phyloP scores from a whole-genome alignment of 805 yeast genomes.

The Debaryomyces castellii region DNA sequence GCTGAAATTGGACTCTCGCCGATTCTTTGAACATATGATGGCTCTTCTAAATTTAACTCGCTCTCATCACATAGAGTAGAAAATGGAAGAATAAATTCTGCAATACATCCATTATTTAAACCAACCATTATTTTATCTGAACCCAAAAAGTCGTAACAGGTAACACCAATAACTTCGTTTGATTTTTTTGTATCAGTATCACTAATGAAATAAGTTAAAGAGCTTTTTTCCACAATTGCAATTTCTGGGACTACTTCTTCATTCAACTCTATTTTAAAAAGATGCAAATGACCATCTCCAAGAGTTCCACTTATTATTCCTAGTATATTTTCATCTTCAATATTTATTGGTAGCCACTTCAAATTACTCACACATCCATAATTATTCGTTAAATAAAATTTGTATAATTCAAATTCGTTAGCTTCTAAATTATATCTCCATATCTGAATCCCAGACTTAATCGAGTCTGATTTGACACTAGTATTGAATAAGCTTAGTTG shows the following conservation, averaged over 20 bases:
- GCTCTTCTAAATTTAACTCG: slow-evolving; percentile 18
- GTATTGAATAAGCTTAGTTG: slow-evolving; percentile 30
- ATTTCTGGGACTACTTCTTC: slow-evolving; percentile 12
- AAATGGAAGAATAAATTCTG: slow-evolving; percentile 51
- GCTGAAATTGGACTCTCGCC: slow-evolving; percentile 32
- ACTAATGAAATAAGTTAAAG: slow-evolving; percentile 20
- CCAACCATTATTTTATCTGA: slow-evolving; percentile 53
- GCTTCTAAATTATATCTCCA: slow-evolving; percentile 36
- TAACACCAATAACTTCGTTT: slow-evolving; percentile 26
- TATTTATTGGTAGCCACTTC: slow-evolving; percentile 39
- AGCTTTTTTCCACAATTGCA: slow-evolving; percentile 18
- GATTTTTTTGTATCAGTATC: slow-evolving; percentile 7
- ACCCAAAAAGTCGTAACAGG: slow-evolving; percentile 49
- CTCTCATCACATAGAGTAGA: slow-evolving; percentile 3
- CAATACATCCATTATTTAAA: slow-evolving; percentile 55
- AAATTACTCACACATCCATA: slow-evolving; percentile 48
- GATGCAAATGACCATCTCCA: slow-evolving; percentile 57
- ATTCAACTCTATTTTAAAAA: slow-evolving; percentile 38
- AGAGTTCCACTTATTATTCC: slow-evolving; percentile 54
- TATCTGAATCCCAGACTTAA: slow-evolving; percentile 44
- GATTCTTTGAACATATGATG: slow-evolving; percentile 32
- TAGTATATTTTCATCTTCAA: slow-evolving; percentile 16
- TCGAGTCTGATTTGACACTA: slow-evolving; percentile 1
- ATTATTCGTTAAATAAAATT: slow-evolving; percentile 28
- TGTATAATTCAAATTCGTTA: slow-evolving; percentile 22